Base-by-base conservation (phyloP, 1,284 basidiomycete genomes). In the Malassezia obtusa region DNA sequence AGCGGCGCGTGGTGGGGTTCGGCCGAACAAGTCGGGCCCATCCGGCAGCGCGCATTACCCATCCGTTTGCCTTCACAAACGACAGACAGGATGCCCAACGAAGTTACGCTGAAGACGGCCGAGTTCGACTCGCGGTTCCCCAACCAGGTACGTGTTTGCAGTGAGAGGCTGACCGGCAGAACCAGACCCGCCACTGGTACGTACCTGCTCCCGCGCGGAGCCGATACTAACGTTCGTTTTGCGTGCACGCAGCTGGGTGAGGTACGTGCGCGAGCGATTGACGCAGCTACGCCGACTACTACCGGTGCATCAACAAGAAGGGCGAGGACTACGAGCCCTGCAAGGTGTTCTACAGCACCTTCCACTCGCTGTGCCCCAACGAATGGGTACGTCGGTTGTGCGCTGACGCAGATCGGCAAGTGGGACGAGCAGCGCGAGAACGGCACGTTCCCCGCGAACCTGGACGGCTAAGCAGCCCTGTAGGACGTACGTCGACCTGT, bases 341-440 rank as follows among this genome's bases (percentile, higher is more conserved):
- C 86, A 90, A 92, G 80, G 90, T 95, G 79, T 99, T 99, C 84
- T 89, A 86, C 80, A 83, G 84, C 75, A 87, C 89, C 32, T 99
- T 89, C 81, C 82, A 89, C 80, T 90, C 91, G 49, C 83, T 98
- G 61, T 99, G 94, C 80, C 94, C 94, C 61, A 96, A 72, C 57
- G 69, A 70, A 51, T 72, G 69, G 68, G 68, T 71, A 50, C 61
- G 68, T 71, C 45, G 33, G 30, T 37, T 17, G 22, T 15, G 21
- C 17, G 33, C 38, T 50, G 4, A 49, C 45, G 12, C 63, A 62
- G 71, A 60, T 73, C 38, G 65, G 61, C 45, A 71, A 67, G 60
- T 73, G 71, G 71, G 65, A 73, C 58, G 71, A 73, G 60, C 71
- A 71, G 61, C 58, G 71, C 30, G 71, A 73, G 53, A 60, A 62